Base-by-base conservation (phyloP, 2,329 filamentous ascomycete species). In the Fusarium citri region DNA sequence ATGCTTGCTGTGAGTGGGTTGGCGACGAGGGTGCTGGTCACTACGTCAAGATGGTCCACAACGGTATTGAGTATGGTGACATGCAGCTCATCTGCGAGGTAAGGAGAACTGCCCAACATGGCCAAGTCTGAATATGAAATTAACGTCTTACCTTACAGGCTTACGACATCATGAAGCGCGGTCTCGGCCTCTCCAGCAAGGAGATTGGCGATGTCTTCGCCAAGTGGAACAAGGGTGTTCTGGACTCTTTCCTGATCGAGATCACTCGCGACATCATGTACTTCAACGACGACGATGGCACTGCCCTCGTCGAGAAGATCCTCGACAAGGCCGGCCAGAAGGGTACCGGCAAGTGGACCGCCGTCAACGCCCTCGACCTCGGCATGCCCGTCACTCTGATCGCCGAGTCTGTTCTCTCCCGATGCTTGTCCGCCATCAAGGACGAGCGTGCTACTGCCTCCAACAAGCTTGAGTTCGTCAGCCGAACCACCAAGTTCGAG, bases 31-130 rank as follows among this genome's bases (percentile, higher is more conserved):
- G 96, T 90, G 93, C 96, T 85, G 96, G 96, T 78, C 96, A 99
- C 91, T 99, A 98, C 88, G 95, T 99, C 88, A 99, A 99, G 93
- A 99, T 99, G 96, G 96, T 99, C 72, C 96, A 99, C 92, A 99
- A 99, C 86, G 96, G 96, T 89, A 99, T 99, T 78, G 96, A 99
- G 87, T 99, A 99, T 83, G 96, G 96, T 90, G 96, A 99, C 87
- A 99, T 99, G 96, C 96, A 99, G 88, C 89, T 99, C 79, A 99
- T 99, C 82, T 97, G 92, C 85, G 96, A 99, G 91, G 95, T 97
- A 85, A 77, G 89, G 62, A 37, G 49, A 26, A 42, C 22, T 23
- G 12, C 31, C 22, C 8, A n/a, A 31, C 14, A 16, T 31, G 40
- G 3, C 23, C 10, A 16, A 7, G 9, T 26, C 26, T 10, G 41